These are phyloP conservation scores for Epichloe gansuensis DNA, from an alignment of 2,329 filamentous ascomycete species.

Conservation along the genomic window DNA sequence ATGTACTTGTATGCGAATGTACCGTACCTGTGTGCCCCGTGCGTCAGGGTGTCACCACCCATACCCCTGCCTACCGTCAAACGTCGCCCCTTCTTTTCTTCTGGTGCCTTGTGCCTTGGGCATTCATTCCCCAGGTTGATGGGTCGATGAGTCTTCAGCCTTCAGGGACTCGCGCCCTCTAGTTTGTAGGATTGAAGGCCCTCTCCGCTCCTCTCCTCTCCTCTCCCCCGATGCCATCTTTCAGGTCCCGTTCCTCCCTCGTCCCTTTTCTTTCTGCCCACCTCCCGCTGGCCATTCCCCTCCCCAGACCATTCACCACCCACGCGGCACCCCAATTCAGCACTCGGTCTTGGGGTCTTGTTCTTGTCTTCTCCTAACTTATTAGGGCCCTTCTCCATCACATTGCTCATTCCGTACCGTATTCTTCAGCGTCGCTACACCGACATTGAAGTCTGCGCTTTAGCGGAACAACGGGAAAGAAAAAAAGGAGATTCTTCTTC, in stretches of 20 bases:
- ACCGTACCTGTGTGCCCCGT: not conserved
- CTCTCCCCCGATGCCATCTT: not conserved
- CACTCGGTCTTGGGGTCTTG: too few relatives aligned
- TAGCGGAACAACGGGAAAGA: not conserved
- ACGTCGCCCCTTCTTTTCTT: not conserved
- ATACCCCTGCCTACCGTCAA: conserved; percentile 2
- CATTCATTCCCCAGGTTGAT: conserved; percentile 5
- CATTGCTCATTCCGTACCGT: not conserved
- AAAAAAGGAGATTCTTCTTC: not conserved
- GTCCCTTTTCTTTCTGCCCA: not conserved
- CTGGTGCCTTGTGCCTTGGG: not conserved
- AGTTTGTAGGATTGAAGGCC: not conserved
- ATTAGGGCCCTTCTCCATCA: not conserved
- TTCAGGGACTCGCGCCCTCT: conserved; percentile 1
- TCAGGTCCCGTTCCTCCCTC: conserved; percentile 1
- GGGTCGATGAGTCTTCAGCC: conserved; percentile 1
- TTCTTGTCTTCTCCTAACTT: too few relatives aligned
- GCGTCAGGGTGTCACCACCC: conserved; percentile 1
- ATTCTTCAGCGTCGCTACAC: not conserved
- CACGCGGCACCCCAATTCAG: not conserved
- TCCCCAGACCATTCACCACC: not conserved
- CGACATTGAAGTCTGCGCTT: not conserved
- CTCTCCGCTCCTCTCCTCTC: not conserved
- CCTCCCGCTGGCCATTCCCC: not conserved
- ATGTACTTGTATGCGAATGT: too few relatives aligned